These are phyloP conservation scores for Rhynchosporium secalis DNA, from an alignment of 2,329 filamentous ascomycete species.

Conservation along the genomic window DNA sequence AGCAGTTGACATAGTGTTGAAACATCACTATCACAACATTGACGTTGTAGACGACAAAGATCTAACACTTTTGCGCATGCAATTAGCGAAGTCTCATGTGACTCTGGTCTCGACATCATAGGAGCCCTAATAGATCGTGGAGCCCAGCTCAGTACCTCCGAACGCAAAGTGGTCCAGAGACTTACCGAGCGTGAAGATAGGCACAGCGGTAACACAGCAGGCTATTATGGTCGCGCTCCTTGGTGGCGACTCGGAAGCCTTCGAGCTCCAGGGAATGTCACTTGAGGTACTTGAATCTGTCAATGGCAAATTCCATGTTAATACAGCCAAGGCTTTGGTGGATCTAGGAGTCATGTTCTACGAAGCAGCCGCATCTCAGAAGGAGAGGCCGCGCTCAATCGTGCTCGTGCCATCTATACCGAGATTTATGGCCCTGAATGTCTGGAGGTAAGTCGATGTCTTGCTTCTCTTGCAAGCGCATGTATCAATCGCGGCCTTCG, in stretches of 20 bases:
- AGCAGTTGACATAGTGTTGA: background rate
- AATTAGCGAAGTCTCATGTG: background rate
- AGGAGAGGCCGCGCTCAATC: background rate
- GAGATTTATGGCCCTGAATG: background rate
- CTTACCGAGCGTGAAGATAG: background rate
- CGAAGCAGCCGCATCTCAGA: background rate
- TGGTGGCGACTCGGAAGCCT: background rate
- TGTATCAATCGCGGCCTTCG: background rate
- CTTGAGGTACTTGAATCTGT: background rate
- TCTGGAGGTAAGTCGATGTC: background rate
- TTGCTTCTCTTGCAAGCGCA: background rate
- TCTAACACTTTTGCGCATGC: background rate
- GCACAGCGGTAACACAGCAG: background rate
- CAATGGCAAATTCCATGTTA: background rate
- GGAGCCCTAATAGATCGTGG: background rate
- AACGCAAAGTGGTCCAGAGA: background rate
- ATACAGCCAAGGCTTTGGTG: background rate
- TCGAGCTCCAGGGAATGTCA: background rate
- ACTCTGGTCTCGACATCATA: background rate
- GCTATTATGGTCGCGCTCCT: background rate
- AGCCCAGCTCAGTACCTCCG: background rate
- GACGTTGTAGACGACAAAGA: background rate
- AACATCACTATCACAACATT: background rate
- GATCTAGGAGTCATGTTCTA: background rate
- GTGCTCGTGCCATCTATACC: background rate